Conservation (phyloP, 345 rosid genomes). For the Nasturtium officinale region DNA sequence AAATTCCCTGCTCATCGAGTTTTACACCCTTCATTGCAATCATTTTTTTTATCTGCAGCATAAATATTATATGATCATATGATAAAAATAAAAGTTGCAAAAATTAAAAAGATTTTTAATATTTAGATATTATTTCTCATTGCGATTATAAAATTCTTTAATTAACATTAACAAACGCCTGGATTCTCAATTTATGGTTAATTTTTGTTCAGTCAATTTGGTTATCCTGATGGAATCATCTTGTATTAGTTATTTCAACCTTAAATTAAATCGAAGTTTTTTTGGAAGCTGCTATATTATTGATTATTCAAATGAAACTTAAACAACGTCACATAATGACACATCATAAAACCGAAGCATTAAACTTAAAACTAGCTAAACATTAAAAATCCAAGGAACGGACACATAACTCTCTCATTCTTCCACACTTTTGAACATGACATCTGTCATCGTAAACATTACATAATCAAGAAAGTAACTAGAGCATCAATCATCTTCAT, state of each 20-base stretch:
- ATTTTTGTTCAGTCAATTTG: not conserved
- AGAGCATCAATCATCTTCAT: slow-evolving; percentile 35
- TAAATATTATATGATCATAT: not conserved
- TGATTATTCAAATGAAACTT: slow-evolving; percentile 37
- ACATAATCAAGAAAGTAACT: slow-evolving; percentile 19
- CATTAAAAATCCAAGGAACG: slow-evolving; percentile 13
- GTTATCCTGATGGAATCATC: not conserved
- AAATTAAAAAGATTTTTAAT: not conserved
- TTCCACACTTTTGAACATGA: slow-evolving; percentile 1
- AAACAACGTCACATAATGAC: slow-evolving; percentile 9
- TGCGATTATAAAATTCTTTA: not conserved
- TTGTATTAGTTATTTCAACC: not conserved
- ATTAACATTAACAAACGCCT: not conserved
- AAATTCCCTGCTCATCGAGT: slow-evolving; percentile 20
- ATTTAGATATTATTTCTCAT: not conserved
- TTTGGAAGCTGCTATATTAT: slow-evolving; percentile 18
- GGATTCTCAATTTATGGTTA: not conserved
- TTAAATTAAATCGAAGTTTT: not conserved
- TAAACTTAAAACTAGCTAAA: slow-evolving; percentile 31
- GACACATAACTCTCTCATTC: slow-evolving; percentile 5
- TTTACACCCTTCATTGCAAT: not conserved
- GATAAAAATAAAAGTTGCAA: not conserved
- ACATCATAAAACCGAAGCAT: slow-evolving; percentile 28
- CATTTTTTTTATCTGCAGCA: slow-evolving; percentile 12
- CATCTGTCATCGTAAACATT: not conserved